Evolutionary conservation across 1,284 basidiomycete species (phyloP).

Genomic region (Rhodotorula glutinis): DNA sequence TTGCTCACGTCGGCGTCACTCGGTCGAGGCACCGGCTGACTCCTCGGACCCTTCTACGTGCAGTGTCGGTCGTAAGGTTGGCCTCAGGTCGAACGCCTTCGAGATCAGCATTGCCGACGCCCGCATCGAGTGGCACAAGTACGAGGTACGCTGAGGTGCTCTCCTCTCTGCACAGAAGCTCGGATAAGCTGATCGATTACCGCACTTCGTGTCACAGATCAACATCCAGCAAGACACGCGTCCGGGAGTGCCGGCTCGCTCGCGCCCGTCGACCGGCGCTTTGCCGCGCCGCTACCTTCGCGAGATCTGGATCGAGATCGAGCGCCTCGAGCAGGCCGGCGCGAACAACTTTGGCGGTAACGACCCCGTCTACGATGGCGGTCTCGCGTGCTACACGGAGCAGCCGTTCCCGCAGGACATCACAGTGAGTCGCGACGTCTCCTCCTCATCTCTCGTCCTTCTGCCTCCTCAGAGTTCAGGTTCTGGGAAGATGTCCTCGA

Average conservation of each 20-base stretch:
- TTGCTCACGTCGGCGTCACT: too few species aligned
- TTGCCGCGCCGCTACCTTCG: constrained; percentile 11
- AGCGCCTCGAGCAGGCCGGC: background rate
- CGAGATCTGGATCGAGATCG: constrained; percentile 11
- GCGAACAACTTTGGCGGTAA: background rate
- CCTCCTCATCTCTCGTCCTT: background rate
- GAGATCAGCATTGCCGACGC: constrained; percentile 1
- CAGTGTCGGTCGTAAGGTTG: too few species aligned
- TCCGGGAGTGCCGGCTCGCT: background rate
- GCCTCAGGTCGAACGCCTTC: constrained; percentile 8
- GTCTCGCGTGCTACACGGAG: constrained; percentile 5
- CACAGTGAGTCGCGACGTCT: background rate
- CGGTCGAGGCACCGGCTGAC: too few species aligned
- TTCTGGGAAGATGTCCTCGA: too few species aligned
- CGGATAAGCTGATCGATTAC: too few species aligned
- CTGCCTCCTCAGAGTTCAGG: too few species aligned
- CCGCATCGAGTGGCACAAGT: constrained; percentile 13
- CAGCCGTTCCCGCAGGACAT: background rate
- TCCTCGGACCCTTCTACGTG: too few species aligned
- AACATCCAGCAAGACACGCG: background rate
- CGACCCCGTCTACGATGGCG: constrained; percentile 14
- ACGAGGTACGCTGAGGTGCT: constrained; percentile 16
- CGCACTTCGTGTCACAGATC: constrained; percentile 4
- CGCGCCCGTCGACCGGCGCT: background rate
- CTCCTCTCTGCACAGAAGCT: too few species aligned